A percentile compares a stretch with the other conserved stretches of the same genome.
Evolutionary conservation across 176 grass and related monocot species (phyloP).

Genomic region (Pharus latifolius): DNA sequence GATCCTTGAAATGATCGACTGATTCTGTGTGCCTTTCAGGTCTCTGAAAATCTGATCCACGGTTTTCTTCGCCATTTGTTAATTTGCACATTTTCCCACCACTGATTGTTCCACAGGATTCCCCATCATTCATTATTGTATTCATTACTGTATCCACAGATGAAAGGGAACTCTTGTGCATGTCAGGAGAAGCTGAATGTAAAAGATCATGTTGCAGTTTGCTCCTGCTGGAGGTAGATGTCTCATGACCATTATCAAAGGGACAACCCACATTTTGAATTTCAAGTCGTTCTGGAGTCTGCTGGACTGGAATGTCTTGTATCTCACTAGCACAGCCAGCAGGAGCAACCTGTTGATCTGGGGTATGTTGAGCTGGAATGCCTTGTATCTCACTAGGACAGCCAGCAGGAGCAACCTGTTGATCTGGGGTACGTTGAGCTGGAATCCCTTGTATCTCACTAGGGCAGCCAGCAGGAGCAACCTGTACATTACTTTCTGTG

Average conservation of each 20-base stretch:
- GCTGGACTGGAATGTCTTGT: constrained; percentile 19
- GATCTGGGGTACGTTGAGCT: neutral
- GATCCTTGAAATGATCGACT: constrained; percentile 11
- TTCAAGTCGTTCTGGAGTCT: constrained; percentile 20
- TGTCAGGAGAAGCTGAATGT: constrained; percentile 14
- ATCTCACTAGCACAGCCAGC: constrained; percentile 23
- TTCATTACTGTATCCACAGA: neutral
- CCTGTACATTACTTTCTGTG: constrained; percentile 9
- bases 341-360: neutral
- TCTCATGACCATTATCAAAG: constrained; percentile 18
- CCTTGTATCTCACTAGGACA: constrained; percentile 9
- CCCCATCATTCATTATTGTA: constrained; percentile 2
- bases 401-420: constrained; percentile 14
- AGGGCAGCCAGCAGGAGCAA: constrained; percentile 14
- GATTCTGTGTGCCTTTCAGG: constrained; percentile 7
- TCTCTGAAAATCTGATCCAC: constrained; percentile 20
- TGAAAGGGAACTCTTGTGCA: constrained; percentile 1
- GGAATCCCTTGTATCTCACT: constrained; percentile 12
- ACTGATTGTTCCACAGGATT: constrained; percentile 9
- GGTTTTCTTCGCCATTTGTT: neutral
- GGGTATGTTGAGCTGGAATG: constrained; percentile 5
- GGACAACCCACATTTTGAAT: constrained; percentile 3
- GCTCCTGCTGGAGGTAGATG: constrained; percentile 27
- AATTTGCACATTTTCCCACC: neutral
- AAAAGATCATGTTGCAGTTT: constrained; percentile 9